Conservation (phyloP, 176 grass and related monocot species). For the Panicum miliaceum region DNA sequence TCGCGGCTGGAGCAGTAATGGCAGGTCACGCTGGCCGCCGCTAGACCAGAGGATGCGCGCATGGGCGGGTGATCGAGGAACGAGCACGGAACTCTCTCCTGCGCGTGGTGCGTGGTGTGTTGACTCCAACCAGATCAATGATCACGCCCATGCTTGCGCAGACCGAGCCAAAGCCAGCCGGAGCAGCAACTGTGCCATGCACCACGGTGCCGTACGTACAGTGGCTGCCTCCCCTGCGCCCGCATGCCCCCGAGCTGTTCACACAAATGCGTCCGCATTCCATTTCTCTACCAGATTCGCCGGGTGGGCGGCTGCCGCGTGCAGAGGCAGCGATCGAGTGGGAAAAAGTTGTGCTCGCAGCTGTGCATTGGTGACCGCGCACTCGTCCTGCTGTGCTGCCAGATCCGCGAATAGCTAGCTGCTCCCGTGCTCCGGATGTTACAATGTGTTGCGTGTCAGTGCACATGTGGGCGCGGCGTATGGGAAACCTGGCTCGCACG, state of each 20-base stretch:
- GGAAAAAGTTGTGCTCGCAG: neutral
- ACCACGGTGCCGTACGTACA: neutral
- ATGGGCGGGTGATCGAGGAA: neutral
- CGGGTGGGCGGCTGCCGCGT: conserved; percentile 8
- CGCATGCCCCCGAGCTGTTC: conserved; percentile 4
- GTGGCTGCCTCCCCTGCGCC: neutral
- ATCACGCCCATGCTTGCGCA: neutral
- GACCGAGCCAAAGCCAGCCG: neutral
- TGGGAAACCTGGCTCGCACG: neutral
- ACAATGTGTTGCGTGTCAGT: neutral
- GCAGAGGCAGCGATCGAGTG: conserved; percentile 21
- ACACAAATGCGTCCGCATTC: neutral
- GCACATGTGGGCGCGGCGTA: conserved; percentile 12
- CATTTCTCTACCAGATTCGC: too few species aligned
- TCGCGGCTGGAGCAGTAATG: neutral
- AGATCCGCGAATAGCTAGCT: neutral
- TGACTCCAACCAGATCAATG: neutral
- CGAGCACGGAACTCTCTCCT: neutral
- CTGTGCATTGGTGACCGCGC: conserved; percentile 31
- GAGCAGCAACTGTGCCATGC: neutral
- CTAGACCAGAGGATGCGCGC: conserved; percentile 1
- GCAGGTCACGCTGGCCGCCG: neutral
- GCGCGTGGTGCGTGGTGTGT: neutral
- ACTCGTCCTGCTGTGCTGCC: neutral
- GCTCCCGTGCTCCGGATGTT: too few species aligned